Evolutionary conservation across 306 rosid species (phyloP).

Genomic region (Lathyrus sativus): DNA sequence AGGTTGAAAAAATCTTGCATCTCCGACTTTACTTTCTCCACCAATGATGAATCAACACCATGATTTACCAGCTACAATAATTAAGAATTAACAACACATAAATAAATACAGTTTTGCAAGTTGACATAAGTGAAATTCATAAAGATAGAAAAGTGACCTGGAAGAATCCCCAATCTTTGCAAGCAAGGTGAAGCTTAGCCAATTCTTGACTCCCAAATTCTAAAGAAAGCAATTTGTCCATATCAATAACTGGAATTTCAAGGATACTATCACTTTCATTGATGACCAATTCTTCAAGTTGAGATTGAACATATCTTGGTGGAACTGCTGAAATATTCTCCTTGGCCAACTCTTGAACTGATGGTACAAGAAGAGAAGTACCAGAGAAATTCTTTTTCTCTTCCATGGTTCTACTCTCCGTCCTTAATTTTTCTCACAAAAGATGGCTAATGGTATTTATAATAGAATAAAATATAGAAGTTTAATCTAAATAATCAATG

Average conservation of each 20-base stretch:
- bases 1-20: slow-evolving; percentile 50
- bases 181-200: slow-evolving; percentile 47
- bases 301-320: slow-evolving; percentile 35
- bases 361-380: slow-evolving; percentile 38
- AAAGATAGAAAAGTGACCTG: slow-evolving; percentile 30
- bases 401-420: slow-evolving; percentile 4
- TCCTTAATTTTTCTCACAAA: neutral
- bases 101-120: neutral
- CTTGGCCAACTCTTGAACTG: slow-evolving; percentile 41
- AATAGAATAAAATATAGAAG: neutral
- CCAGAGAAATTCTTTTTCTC: slow-evolving; percentile 2
- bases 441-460: neutral
- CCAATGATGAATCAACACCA: slow-evolving; percentile 44
- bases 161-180: slow-evolving; percentile 49
- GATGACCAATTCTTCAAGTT: neutral
- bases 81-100: too few relatives aligned
- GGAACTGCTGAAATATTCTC: slow-evolving; percentile 20
- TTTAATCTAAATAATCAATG: neutral
- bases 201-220: slow-evolving; percentile 34
- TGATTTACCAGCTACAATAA: slow-evolving; percentile 55
- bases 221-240: slow-evolving; percentile 26
- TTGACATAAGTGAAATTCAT: too few relatives aligned
- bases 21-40: slow-evolving; percentile 52
- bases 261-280: neutral
- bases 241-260: slow-evolving; percentile 37